Evolutionary conservation across 75 land plant species (phyloP).

Genomic region (Picea glauca): DNA sequence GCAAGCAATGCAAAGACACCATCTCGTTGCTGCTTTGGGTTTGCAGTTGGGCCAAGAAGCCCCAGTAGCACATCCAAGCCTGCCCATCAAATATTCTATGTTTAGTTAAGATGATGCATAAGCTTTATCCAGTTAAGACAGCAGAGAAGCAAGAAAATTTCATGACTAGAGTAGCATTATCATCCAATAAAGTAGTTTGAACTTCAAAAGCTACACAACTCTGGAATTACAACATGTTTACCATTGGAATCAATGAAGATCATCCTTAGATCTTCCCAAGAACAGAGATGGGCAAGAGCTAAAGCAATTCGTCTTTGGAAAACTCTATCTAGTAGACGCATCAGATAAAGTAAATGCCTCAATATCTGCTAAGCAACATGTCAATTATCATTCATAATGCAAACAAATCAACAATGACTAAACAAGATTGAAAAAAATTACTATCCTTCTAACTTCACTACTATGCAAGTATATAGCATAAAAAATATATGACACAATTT

Average conservation of each 20-base stretch:
- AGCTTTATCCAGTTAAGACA: not conserved
- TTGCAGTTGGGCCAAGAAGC: slow-evolving; percentile 55
- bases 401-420: too few relatives aligned
- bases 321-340: slow-evolving; percentile 71
- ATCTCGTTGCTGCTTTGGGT: slow-evolving; percentile 65
- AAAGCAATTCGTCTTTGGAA: slow-evolving; percentile 87
- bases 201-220: not conserved
- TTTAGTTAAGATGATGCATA: not conserved
- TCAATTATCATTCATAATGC: too few relatives aligned
- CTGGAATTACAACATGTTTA: slow-evolving; percentile 11
- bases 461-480: too few relatives aligned
- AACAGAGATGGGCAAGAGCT: slow-evolving; percentile 92
- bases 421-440: too few relatives aligned
- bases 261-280: slow-evolving; percentile 66
- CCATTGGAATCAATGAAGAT: slow-evolving; percentile 94
- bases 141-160: not conserved
- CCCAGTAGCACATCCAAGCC: slow-evolving; percentile 85
- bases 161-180: too few relatives aligned
- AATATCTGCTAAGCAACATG: slow-evolving; percentile 52
- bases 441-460: too few relatives aligned
- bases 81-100: slow-evolving; percentile 14
- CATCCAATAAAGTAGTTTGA: not conserved
- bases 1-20: slow-evolving; percentile 74
- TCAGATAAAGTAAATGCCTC: slow-evolving; percentile 80
- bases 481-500: not conserved